Evolutionary conservation across 306 rosid genomes (phyloP), one percentile per base, ranked within the genome.

Genomic region (Cucumis melo): DNA sequence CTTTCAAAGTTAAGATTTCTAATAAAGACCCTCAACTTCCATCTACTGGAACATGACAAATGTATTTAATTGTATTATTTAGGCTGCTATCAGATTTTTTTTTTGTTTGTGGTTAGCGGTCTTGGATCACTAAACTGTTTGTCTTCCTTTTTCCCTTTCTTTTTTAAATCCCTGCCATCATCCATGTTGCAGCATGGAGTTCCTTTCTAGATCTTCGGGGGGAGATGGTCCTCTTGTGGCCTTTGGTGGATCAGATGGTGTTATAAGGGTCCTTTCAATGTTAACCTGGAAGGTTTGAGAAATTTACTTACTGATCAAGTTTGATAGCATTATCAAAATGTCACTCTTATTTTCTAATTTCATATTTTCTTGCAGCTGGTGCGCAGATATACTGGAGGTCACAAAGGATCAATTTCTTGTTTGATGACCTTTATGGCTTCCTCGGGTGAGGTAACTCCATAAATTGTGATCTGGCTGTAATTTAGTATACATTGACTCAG

Each of bases 241-340:
- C 82, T 94, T 94, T 87, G 99, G 99, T 78, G 96, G 95, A 82
- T 88, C 96, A 53, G 99, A 94, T 83, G 99, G 99, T 75, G 91
- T 92, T 84, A 91, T 94, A 75, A 86, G 97, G 85, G 99, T 94
- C 79, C 99, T 94, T 78, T 94, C 99, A 75, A 92, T 94, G 97
- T 86, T 94, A 80, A 92, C 99, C 24, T 94, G 99, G 99, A 92
- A 90, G 97, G 99, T 89, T 84, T 82, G 86, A 53, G 12, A 75
- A 79, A 80, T 80, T 57, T 81, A 79, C 73, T 80, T 71, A 46
- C 81, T 27, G 77, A 57, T 54, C 78, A 59, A 64, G 78, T 76
- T 50, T 42, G 51, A 38, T 79, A 15, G 64, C 80, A 72, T 46
- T 14, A 15, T 48, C 24, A 75, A 53, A 59, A 5, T 59, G 63